These are phyloP conservation scores for Colletotrichum cordylinicola DNA, from an alignment of 2,329 filamentous ascomycete species.

Conservation along the genomic window DNA sequence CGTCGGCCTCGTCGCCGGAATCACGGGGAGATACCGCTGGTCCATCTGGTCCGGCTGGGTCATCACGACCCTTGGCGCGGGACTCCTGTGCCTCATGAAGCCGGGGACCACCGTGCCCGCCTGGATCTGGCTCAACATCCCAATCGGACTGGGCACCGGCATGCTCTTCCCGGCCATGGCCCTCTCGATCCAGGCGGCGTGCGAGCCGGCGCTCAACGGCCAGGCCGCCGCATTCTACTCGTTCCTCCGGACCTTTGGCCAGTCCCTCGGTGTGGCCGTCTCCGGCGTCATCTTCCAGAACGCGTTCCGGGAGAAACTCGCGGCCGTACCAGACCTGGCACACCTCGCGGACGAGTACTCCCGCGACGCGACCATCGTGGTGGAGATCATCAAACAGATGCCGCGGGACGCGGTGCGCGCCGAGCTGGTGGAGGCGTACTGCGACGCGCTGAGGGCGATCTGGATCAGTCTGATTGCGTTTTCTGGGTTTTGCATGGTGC, in stretches of 20 bases:
- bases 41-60: constrained; percentile 67
- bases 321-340: constrained; percentile 52
- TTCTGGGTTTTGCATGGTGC: constrained; percentile 33
- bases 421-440: constrained; percentile 36
- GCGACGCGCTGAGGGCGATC: constrained; percentile 35
- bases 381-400: constrained; percentile 63
- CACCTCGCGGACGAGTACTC: constrained; percentile 49
- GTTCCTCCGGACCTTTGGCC: constrained; percentile 70
- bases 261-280: constrained; percentile 69
- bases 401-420: constrained; percentile 12
- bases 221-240: constrained; percentile 70
- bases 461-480: constrained; percentile 38
- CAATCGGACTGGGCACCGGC: constrained; percentile 66
- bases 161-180: constrained; percentile 70
- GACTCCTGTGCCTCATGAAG: constrained; percentile 55
- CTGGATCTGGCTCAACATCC: constrained; percentile 67
- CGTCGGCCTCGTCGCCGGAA: constrained; percentile 59
- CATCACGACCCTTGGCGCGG: constrained; percentile 62
- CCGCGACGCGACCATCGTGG: constrained; percentile 62
- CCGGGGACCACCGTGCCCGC: constrained; percentile 52
- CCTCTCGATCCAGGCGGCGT: constrained; percentile 68
- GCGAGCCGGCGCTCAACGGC: constrained; percentile 46
- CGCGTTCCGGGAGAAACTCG: constrained; percentile 57
- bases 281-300: constrained; percentile 76
- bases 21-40: constrained; percentile 65